Conservation (phyloP, 495 filamentous ascomycete genomes). For the Aspergillus indologenus region DNA sequence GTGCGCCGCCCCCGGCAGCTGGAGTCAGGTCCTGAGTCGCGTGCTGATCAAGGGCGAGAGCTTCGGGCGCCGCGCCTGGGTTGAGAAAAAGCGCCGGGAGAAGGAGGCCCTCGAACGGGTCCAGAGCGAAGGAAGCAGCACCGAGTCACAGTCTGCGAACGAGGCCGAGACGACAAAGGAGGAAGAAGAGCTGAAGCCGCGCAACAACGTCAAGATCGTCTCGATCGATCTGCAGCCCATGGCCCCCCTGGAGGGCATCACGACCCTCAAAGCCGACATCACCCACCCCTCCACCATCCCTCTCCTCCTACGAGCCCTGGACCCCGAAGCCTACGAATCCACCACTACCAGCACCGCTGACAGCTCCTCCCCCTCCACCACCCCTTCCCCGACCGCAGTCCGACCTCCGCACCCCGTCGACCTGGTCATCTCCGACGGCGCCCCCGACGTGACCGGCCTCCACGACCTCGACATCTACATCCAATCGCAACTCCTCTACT, state of each 20-base stretch:
- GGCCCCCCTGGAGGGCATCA: conserved; percentile 86
- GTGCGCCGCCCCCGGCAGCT: conserved; percentile 92
- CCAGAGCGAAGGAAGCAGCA: conserved; percentile 20
- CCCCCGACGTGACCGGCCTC: conserved; percentile 92
- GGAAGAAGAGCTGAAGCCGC: conserved; percentile 47
- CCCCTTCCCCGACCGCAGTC: conserved; percentile 33
- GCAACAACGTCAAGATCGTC: conserved; percentile 85
- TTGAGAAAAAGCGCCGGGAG: conserved; percentile 68
- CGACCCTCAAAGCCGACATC: conserved; percentile 88
- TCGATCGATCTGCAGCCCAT: conserved; percentile 95
- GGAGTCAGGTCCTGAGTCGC: conserved; percentile 92
- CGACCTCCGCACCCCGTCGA: conserved; percentile 70
- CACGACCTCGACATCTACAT: conserved; percentile 98
- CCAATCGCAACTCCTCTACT: conserved; percentile 90
- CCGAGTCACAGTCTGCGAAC: background rate
- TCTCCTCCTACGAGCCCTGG: conserved; percentile 77
- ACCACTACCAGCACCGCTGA: conserved; percentile 27
- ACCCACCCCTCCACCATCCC: conserved; percentile 94
- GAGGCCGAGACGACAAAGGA: conserved; percentile 13
- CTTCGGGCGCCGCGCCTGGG: conserved; percentile 79
- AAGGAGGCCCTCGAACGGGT: conserved; percentile 40
- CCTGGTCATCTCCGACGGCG: conserved; percentile 90
- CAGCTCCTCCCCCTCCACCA: conserved; percentile 16
- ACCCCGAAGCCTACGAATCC: conserved; percentile 66
- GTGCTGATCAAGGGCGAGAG: conserved; percentile 89